A percentile compares a stretch with the other conserved stretches of the same genome.
Conservation (phyloP, 2,329 filamentous ascomycete genomes). For the Sphaerulina populicola region DNA sequence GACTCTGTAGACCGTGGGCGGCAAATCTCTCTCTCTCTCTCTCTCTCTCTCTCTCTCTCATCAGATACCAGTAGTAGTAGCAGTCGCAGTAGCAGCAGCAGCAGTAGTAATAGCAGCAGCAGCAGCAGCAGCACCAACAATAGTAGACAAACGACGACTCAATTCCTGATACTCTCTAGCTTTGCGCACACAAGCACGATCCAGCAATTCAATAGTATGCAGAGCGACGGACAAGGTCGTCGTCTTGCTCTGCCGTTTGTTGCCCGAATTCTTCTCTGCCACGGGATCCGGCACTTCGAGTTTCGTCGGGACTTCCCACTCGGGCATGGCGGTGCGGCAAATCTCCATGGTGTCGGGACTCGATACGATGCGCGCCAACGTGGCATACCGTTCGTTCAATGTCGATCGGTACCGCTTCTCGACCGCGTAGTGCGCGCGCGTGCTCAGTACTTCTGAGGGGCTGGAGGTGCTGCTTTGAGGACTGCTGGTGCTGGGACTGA, state of each 20-base stretch:
- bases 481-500: constrained; percentile 3
- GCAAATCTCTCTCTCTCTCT: no score
- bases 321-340: constrained; percentile 12
- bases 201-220: constrained; percentile 15
- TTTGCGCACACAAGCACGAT: constrained; percentile 12
- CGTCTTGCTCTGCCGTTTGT: constrained; percentile 19
- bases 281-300: constrained; percentile 12
- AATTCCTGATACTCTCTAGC: constrained; percentile 12
- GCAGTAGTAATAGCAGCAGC: no score
- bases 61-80: no score
- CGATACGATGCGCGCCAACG: constrained; percentile 14
- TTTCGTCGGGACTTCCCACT: constrained; percentile 17
- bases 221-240: constrained; percentile 18
- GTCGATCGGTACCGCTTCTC: constrained; percentile 27
- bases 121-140: background rate
- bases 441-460: background rate
- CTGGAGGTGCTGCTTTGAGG: constrained; percentile 4
- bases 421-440: constrained; percentile 34
- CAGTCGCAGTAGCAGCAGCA: no score
- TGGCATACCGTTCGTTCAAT: constrained; percentile 17
- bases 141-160: constrained; percentile 1
- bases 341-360: constrained; percentile 15
- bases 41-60: no score
- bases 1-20: no score
- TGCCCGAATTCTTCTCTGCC: constrained; percentile 11